These are phyloP conservation scores for Spatholobus suberectus DNA, from an alignment of 306 rosid species.

Conservation along the genomic window DNA sequence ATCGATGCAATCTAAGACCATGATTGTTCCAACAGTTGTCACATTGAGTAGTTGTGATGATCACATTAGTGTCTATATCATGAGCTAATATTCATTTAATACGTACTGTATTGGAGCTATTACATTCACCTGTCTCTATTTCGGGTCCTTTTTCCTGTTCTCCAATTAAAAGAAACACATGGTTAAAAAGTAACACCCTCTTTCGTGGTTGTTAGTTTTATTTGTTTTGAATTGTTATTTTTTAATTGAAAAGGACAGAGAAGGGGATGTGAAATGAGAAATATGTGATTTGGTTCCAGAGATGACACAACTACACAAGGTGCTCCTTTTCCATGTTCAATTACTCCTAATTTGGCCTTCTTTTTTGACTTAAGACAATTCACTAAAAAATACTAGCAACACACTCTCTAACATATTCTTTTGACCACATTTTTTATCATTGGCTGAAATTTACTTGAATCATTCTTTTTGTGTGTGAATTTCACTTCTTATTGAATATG, in stretches of 20 bases:
- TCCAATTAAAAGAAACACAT: not conserved
- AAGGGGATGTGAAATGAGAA: not conserved
- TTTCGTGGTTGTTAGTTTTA: not conserved
- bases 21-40: constrained; percentile 54
- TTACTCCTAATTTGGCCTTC: not conserved
- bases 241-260: not conserved
- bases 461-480: no score
- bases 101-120: not conserved
- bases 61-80: constrained; percentile 31
- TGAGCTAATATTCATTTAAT: constrained; percentile 35
- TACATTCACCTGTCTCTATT: not conserved
- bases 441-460: no score
- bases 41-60: constrained; percentile 39
- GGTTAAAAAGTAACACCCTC: not conserved
- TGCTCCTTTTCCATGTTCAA: not conserved
- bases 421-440: no score
- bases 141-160: not conserved
- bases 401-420: no score
- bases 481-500: no score
- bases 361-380: constrained; percentile 13
- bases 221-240: not conserved
- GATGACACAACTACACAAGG: not conserved
- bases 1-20: constrained; percentile 47
- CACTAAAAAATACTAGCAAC: no score
- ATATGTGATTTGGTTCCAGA: not conserved